Evolutionary conservation across 78 protist species (phyloP), one percentile per base, ranked within the genome.

Genomic region (Cavenderia fasciculata): DNA sequence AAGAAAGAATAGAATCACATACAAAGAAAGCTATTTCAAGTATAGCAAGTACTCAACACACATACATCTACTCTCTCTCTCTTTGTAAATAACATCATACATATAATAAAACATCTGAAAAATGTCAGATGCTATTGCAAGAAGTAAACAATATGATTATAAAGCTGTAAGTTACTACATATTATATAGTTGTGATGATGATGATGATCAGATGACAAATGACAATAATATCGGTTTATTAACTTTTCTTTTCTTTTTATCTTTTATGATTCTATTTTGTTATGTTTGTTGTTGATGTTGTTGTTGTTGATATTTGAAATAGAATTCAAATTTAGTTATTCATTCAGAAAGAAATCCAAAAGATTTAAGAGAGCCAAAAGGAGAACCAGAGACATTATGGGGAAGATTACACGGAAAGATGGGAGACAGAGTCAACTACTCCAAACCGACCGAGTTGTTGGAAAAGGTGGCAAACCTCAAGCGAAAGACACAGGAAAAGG

Each of bases 351-450:
- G 87, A 57, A 74, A 76, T 34, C 63, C 52, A 44, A 69, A 41
- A 23, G 79, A 76, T 14, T 33, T 59, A 31, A 66, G 68, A 38
- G 97, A 95, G 65, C 95, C 95, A 4, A 76, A 95, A 36, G 97
- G 97, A 14, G 96, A 94, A 69, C 92, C 97, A 10, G 94, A 93
- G 79, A 34, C 93, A 12, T 85, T 95, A 43, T 82, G 90, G 90
- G 90, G 90, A 14, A 65, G 36, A 68, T 40, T 82, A 14, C 61
- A 44, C 6, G 95, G 90, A 21, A 1, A 69, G 8, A 79, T 87
- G 61, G 96, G 97, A 19, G 96, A 90, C 38, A 76, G 95, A 36
- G 95, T 82, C 2, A 41, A 1, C 2, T 62, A 49, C 46, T 14
- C 79, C 0, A 62, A 68, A 70, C 96, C 95, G 0, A 34, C 23